Percentiles rank a stretch among this genome's conserved stretches.
Conservation (phyloP, 768 basidiomycete species). For the Auricularia sp. region DNA sequence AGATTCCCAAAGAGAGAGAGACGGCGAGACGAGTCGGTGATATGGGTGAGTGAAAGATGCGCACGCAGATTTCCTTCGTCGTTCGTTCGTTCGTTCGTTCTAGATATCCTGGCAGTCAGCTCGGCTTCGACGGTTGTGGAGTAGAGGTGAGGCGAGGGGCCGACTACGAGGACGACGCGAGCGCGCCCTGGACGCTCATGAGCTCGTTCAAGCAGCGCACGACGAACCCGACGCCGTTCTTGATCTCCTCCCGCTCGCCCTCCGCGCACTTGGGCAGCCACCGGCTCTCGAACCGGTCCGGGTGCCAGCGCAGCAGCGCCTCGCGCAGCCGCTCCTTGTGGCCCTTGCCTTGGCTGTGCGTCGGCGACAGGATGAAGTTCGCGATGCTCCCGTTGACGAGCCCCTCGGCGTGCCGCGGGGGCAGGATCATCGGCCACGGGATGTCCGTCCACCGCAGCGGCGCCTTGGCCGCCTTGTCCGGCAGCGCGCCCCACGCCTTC, state of each 20-base stretch:
- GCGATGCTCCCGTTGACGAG: slow-evolving; percentile 6
- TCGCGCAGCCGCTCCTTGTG: slow-evolving; percentile 67
- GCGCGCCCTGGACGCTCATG: slow-evolving; percentile 26
- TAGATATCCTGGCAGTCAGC: not conserved
- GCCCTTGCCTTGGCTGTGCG: slow-evolving; percentile 11
- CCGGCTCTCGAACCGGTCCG: slow-evolving; percentile 71
- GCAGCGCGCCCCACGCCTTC: slow-evolving; percentile 9
- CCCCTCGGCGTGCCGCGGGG: slow-evolving; percentile 5
- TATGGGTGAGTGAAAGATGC: no score
- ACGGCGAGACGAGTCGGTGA: no score
- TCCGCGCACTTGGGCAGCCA: slow-evolving; percentile 53
- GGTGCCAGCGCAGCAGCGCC: slow-evolving; percentile 68
- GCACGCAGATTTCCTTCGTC: no score
- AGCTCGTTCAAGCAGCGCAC: slow-evolving; percentile 64
- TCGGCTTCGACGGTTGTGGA: not conserved
- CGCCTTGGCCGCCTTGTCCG: not conserved
- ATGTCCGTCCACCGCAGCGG: slow-evolving; percentile 3
- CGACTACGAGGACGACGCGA: not conserved
- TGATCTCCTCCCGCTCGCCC: slow-evolving; percentile 54
- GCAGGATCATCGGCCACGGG: slow-evolving; percentile 7
- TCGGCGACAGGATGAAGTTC: slow-evolving; percentile 6
- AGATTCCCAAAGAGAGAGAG: not conserved
- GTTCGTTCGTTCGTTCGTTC: not conserved
- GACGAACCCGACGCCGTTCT: slow-evolving; percentile 63
- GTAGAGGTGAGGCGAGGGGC: not conserved